These are phyloP conservation scores for Gracilaria caudata DNA, from an alignment of 23 red algal genomes.

Conservation along the genomic window DNA sequence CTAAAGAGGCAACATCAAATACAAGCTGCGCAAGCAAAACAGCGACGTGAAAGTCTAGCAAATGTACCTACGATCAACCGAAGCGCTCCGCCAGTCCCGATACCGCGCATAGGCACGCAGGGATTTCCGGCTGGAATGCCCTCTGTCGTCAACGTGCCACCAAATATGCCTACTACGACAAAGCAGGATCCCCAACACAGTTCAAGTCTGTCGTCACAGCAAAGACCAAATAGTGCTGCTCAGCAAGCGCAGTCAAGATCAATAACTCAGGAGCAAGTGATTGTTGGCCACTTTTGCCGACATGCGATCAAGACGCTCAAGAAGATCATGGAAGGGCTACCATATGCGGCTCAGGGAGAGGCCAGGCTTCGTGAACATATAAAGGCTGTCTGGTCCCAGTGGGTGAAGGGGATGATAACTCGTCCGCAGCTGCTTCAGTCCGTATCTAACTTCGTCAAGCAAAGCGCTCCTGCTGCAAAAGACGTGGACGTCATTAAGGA, in stretches of 20 bases:
- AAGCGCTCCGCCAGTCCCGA: background rate
- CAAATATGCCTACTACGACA: background rate
- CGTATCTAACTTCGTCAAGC: constrained; percentile 56
- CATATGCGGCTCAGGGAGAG: constrained; percentile 5
- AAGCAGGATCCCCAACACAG: background rate
- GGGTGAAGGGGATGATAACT: constrained; percentile 64
- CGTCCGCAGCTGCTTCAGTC: constrained; percentile 39
- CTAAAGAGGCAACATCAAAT: constrained; percentile 16
- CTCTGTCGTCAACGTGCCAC: background rate
- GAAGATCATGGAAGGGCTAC: constrained; percentile 42
- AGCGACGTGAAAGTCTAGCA: background rate
- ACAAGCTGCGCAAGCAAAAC: constrained; percentile 27
- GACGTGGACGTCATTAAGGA: constrained; percentile 55
- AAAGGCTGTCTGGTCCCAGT: constrained; percentile 63
- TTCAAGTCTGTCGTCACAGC: background rate
- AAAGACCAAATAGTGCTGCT: constrained; percentile 3
- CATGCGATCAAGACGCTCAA: constrained; percentile 59
- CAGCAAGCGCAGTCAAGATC: background rate
- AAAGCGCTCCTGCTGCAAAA: constrained; percentile 38
- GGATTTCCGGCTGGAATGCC: constrained; percentile 1
- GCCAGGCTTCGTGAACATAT: constrained; percentile 41
- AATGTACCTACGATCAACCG: background rate
- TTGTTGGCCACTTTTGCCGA: constrained; percentile 70
- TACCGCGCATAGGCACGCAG: background rate
- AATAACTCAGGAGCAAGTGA: constrained; percentile 67